Evolutionary conservation across 441 rosid species (phyloP), one percentile per base, ranked within the genome.

Genomic region (Gossypium gossypioides): DNA sequence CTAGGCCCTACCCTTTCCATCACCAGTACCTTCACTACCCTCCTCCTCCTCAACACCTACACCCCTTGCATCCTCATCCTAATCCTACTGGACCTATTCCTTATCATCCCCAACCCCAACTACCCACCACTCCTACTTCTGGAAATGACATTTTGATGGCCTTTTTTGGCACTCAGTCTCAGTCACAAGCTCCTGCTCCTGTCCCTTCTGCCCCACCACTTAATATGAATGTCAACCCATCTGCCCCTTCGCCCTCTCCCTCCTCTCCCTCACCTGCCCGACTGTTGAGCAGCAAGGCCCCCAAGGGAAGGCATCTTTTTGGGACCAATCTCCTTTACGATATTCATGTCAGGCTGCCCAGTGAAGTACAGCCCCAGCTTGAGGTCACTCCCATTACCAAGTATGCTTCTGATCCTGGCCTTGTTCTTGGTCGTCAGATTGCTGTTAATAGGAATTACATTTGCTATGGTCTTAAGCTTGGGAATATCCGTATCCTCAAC

Each of bases 351-450:
- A 81, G 91, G 71, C 71, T 84, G 72, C 84, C 52, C 6, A 93
- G 91, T 12, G 93, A 88, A 81, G 83, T 81, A 42, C 96, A 86
- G 73, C 93, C 96, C 27, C 93, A 90, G 71, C 89, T 90, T 3
- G 93, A 88, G 77, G 93, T 88, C 71, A 88, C 96, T 74, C 96
- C 96, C 51, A 90, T 90, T 51, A 90, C 96, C 42, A 88, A 86
- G 84, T 90, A 90, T 68, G 73, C 64, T 9, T 85, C 88, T 3
- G 88, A 85, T 77, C 88, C 88, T 22, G 83, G 84, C 16, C 81
- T 85, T 59, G 79, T 85, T 10, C 79, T 85, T 59, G 86, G 88
- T 34, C 83, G 88, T 0, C 86, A 85, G 78, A 85, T 85, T 70
- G 86, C 88, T 4, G 88, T 85, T 42, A 82, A 82, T 73, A 76